phyloP scores from a whole-genome alignment of 768 basidiomycete species.

The Hemileccinum impolitum region DNA sequence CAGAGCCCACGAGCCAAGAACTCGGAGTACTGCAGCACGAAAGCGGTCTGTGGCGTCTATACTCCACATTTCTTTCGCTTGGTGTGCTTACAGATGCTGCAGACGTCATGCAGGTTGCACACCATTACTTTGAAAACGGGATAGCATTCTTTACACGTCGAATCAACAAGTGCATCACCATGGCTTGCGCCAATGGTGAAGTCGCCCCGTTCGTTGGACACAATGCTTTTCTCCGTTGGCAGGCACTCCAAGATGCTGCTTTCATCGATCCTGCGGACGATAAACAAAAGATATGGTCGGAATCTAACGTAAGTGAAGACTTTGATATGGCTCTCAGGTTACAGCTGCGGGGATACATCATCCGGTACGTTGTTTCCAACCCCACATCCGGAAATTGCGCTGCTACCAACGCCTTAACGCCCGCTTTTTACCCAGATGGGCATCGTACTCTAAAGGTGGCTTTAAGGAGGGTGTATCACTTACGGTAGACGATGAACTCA shows the following conservation, averaged over 20 bases:
- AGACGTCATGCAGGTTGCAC: constrained; percentile 89
- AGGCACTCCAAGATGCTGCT: constrained; percentile 82
- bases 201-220: constrained; percentile 79
- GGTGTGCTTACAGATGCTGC: constrained; percentile 4
- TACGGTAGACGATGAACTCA: constrained; percentile 87
- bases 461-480: constrained; percentile 93
- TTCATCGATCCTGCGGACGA: constrained; percentile 51
- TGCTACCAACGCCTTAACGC: background rate
- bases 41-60: constrained; percentile 55
- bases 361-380: constrained; percentile 39
- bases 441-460: constrained; percentile 78
- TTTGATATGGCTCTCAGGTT: constrained; percentile 62
- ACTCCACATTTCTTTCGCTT: background rate
- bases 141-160: constrained; percentile 85
- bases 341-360: constrained; percentile 66
- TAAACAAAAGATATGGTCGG: constrained; percentile 75
- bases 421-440: constrained; percentile 45
- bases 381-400: constrained; percentile 1
- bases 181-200: constrained; percentile 79
- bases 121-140: constrained; percentile 90
- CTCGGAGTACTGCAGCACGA: constrained; percentile 90
- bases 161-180: constrained; percentile 80
- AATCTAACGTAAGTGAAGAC: constrained; percentile 66
- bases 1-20: constrained; percentile 57
- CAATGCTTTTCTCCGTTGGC: constrained; percentile 89